phyloP scores from a whole-genome alignment of 176 grass and related monocot species.

The Juncus effusus region DNA sequence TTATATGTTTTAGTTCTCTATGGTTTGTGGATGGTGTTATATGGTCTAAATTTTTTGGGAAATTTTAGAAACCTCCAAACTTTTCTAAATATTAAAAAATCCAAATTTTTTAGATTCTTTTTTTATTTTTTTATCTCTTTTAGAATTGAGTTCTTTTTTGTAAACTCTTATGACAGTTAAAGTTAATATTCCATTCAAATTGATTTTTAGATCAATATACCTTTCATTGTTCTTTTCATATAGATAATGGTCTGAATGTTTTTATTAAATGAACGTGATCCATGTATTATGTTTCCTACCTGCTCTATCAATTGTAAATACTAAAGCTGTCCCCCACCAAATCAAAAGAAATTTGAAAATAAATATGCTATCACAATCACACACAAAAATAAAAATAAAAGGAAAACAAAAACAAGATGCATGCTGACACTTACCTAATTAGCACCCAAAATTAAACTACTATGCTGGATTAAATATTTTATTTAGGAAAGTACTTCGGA shows the following conservation, averaged over 20 bases:
- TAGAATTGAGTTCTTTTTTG: too few species aligned
- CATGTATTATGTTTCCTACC: background rate
- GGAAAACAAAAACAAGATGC: background rate
- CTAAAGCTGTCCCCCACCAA: background rate
- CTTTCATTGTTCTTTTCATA: background rate
- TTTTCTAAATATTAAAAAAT: background rate
- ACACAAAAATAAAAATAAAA: background rate
- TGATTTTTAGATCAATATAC: background rate
- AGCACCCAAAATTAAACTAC: conserved; percentile 3
- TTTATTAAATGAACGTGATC: background rate
- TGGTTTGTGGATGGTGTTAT: too few species aligned
- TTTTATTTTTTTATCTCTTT: background rate
- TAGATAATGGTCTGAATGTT: background rate
- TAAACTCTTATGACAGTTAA: too few species aligned
- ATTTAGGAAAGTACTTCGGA: background rate
- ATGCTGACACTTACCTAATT: conserved; percentile 12
- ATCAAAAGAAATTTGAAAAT: background rate
- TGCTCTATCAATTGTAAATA: background rate
- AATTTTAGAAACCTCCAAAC: too few species aligned
- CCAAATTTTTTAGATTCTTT: background rate
- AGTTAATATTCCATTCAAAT: background rate
- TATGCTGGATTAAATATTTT: background rate
- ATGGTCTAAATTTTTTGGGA: too few species aligned
- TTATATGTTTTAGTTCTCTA: background rate
- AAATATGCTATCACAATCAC: background rate